Evolutionary conservation across 1,139 yeast species (phyloP).

Genomic region (Zygoascus sp.): DNA sequence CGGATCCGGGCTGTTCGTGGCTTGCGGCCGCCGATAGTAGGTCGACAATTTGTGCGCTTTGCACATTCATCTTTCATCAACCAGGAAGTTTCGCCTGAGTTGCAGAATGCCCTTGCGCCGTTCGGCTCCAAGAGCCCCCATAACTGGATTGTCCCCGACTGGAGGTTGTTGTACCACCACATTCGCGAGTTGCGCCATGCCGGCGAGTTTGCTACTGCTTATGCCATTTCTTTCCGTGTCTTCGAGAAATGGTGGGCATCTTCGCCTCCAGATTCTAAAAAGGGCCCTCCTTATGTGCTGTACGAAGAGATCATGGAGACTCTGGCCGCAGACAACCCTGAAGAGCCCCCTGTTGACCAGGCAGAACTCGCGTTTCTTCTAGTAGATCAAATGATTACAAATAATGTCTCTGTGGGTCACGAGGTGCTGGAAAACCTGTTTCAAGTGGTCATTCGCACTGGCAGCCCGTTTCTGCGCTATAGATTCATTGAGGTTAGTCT

Average conservation of each 20-base stretch:
- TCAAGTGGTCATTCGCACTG: slow-evolving; percentile 15
- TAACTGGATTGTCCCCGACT: background rate
- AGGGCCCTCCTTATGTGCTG: slow-evolving; percentile 6
- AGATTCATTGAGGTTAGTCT: slow-evolving; percentile 10
- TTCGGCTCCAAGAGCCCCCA: slow-evolving; percentile 5
- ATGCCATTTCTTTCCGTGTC: slow-evolving; percentile 2
- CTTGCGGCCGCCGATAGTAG: background rate
- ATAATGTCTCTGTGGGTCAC: slow-evolving; percentile 10
- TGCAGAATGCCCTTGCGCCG: slow-evolving; percentile 6
- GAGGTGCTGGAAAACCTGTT: slow-evolving; percentile 16
- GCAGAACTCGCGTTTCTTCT: slow-evolving; percentile 16
- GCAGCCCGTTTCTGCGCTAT: slow-evolving; percentile 17
- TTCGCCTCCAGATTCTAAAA: background rate
- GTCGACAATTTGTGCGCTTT: background rate
- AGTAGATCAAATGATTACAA: slow-evolving; percentile 13
- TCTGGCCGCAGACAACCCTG: slow-evolving; percentile 5
- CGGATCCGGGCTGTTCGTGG: background rate
- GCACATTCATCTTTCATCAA: background rate
- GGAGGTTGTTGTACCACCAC: slow-evolving; percentile 6
- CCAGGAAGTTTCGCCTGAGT: background rate
- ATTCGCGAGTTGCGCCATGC: slow-evolving; percentile 7
- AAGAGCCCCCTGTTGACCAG: slow-evolving; percentile 1
- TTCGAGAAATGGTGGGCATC: slow-evolving; percentile 5
- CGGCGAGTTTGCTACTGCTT: background rate
- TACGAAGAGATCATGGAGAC: slow-evolving; percentile 10